Percentiles rank a stretch among this genome's conserved stretches.
phyloP scores from a whole-genome alignment of 352 stramenopile species.

The Phytophthora europaea region DNA sequence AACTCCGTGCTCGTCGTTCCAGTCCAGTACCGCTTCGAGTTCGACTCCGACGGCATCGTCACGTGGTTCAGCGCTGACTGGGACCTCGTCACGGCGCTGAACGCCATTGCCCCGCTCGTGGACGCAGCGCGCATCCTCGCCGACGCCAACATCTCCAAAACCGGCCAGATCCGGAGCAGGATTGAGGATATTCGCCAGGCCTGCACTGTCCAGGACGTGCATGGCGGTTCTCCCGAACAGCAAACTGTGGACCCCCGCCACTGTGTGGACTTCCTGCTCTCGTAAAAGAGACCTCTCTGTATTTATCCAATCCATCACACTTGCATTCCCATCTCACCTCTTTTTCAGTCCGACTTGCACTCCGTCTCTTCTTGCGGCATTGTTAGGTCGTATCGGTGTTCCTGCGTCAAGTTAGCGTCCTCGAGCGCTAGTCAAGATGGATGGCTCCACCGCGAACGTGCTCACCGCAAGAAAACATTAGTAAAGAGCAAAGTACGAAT shows the following conservation, averaged over 20 bases:
- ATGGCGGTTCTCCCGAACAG: neutral
- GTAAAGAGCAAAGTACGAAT: slow-evolving; percentile 1
- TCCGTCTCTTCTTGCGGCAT: slow-evolving; percentile 30
- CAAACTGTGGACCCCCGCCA: slow-evolving; percentile 37
- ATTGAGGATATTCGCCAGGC: slow-evolving; percentile 28
- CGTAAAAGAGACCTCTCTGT: slow-evolving; percentile 35
- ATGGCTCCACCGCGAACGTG: slow-evolving; percentile 4
- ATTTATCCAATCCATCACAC: slow-evolving; percentile 32
- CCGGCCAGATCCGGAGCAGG: slow-evolving; percentile 56
- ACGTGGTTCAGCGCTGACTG: slow-evolving; percentile 72
- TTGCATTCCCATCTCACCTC: slow-evolving; percentile 14
- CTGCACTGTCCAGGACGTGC: slow-evolving; percentile 11
- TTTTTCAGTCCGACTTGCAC: slow-evolving; percentile 27
- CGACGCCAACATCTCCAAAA: slow-evolving; percentile 62
- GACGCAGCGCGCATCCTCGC: slow-evolving; percentile 55
- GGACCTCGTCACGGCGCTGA: slow-evolving; percentile 62
- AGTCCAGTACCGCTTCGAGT: slow-evolving; percentile 65
- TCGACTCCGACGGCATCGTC: slow-evolving; percentile 47
- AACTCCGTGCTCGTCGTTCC: slow-evolving; percentile 47
- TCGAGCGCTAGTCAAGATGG: slow-evolving; percentile 27
- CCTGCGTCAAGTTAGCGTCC: slow-evolving; percentile 18
- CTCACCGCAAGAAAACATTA: slow-evolving; percentile 14
- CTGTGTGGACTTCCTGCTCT: slow-evolving; percentile 55
- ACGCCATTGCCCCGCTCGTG: slow-evolving; percentile 52
- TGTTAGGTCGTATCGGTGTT: slow-evolving; percentile 13